These are phyloP conservation scores for Phalaenopsis hybrid DNA, from an alignment of 116 monocot species.

Conservation along the genomic window DNA sequence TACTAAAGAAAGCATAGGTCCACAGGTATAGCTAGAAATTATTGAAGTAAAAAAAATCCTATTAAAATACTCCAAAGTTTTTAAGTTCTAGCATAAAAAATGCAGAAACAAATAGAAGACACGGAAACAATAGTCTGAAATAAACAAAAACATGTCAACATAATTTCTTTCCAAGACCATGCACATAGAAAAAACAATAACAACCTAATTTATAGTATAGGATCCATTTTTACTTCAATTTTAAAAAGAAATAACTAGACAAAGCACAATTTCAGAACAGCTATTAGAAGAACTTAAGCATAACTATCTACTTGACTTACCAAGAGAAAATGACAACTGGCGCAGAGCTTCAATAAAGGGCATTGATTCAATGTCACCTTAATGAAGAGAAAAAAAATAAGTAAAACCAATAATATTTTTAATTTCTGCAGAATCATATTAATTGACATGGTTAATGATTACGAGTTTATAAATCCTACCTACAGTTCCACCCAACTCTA, in stretches of 20 bases:
- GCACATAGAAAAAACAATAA: background rate
- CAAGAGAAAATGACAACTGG: constrained; percentile 59
- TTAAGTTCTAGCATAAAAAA: too few species aligned
- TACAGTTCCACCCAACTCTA: constrained; percentile 60
- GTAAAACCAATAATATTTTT: background rate
- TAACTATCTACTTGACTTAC: constrained; percentile 13
- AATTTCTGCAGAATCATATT: background rate
- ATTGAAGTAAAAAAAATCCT: too few species aligned
- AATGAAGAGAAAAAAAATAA: background rate
- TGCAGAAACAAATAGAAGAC: too few species aligned
- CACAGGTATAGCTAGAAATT: too few species aligned
- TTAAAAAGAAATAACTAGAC: too few species aligned
- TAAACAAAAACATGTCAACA: too few species aligned
- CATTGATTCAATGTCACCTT: constrained; percentile 67
- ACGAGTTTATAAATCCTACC: constrained; percentile 16
- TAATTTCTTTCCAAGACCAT: too few species aligned
- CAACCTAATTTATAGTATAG: background rate
- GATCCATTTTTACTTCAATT: background rate
- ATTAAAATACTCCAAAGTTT: too few species aligned
- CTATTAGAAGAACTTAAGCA: background rate
- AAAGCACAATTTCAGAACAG: background rate
- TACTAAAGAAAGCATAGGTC: too few species aligned
- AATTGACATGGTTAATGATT: background rate
- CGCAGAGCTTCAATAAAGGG: constrained; percentile 64
- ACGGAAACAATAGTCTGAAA: too few species aligned